Evolutionary conservation across 2,329 filamentous ascomycete species (phyloP).

Genomic region (Furcasterigmium sp.): DNA sequence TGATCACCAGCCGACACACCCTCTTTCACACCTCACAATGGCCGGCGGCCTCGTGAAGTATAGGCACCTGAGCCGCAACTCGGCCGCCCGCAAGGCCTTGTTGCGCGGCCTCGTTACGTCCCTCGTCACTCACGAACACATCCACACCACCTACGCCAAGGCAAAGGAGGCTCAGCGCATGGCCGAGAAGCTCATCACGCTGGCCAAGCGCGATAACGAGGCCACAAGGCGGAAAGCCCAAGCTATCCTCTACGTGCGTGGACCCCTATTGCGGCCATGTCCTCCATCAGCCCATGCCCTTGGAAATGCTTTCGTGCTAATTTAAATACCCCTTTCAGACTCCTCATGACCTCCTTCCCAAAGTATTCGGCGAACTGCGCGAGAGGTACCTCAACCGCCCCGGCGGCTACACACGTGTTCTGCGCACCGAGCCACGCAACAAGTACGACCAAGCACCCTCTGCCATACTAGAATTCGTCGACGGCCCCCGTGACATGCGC

Average conservation of each 20-base stretch:
- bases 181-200: constrained; percentile 89
- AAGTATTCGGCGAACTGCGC: constrained; percentile 80
- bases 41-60: constrained; percentile 83
- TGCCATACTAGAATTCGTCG: constrained; percentile 90
- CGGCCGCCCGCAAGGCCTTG: constrained; percentile 83
- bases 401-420: constrained; percentile 91
- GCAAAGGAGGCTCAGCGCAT: constrained; percentile 94
- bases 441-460: constrained; percentile 78
- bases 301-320: too few species aligned
- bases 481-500: constrained; percentile 88
- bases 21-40: constrained; percentile 47
- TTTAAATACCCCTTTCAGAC: constrained; percentile 40
- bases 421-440: constrained; percentile 85
- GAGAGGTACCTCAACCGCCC: constrained; percentile 73
- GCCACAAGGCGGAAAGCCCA: constrained; percentile 70
- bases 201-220: constrained; percentile 90
- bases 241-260: constrained; percentile 77
- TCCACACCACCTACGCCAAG: constrained; percentile 92
- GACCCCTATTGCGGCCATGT: not conserved
- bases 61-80: constrained; percentile 80
- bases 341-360: constrained; percentile 67
- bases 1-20: constrained; percentile 3
- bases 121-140: constrained; percentile 84
- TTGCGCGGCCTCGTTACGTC: constrained; percentile 95
- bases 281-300: constrained; percentile 17